phyloP scores from a whole-genome alignment of 1,139 yeast genomes.

The Sugiyamaella novakii region DNA sequence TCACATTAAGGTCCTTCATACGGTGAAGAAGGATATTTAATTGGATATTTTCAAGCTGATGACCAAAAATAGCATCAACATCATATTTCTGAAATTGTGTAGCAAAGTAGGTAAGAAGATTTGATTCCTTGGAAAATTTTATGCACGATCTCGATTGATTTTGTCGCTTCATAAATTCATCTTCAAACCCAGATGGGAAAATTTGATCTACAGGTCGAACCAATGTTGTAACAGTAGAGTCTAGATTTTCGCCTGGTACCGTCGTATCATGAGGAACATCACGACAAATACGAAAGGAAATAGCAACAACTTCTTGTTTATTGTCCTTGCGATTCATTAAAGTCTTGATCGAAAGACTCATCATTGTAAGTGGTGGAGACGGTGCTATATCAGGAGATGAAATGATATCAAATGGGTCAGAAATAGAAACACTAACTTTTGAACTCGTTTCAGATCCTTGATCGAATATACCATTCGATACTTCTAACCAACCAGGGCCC shows the following conservation, averaged over 20 bases:
- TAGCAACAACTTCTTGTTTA: slow-evolving; percentile 84
- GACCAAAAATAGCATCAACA: slow-evolving; percentile 92
- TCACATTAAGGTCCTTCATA: slow-evolving; percentile 65
- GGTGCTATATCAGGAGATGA: slow-evolving; percentile 52
- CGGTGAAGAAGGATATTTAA: slow-evolving; percentile 82
- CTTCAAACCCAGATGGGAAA: slow-evolving; percentile 74
- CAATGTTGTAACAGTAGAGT: slow-evolving; percentile 52
- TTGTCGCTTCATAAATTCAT: slow-evolving; percentile 37
- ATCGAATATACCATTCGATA: slow-evolving; percentile 61
- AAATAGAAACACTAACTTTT: slow-evolving; percentile 56
- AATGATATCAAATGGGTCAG: slow-evolving; percentile 55
- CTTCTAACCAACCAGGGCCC: slow-evolving; percentile 98
- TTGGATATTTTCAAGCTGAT: slow-evolving; percentile 75
- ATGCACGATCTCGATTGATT: slow-evolving; percentile 29
- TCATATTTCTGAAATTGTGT: slow-evolving; percentile 72
- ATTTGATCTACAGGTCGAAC: slow-evolving; percentile 67
- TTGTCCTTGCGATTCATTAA: slow-evolving; percentile 68
- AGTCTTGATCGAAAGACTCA: slow-evolving; percentile 80
- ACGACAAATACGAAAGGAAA: slow-evolving; percentile 64
- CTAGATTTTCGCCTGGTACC: slow-evolving; percentile 39
- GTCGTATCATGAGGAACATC: slow-evolving; percentile 64
- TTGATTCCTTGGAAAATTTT: slow-evolving; percentile 62
- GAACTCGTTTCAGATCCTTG: slow-evolving; percentile 60
- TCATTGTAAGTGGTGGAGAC: slow-evolving; percentile 65
- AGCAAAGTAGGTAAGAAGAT: slow-evolving; percentile 64